Percentiles rank a stretch among this genome's conserved stretches.
Conservation (phyloP, 179 eudicot genomes). For the Silene noctiflora region DNA sequence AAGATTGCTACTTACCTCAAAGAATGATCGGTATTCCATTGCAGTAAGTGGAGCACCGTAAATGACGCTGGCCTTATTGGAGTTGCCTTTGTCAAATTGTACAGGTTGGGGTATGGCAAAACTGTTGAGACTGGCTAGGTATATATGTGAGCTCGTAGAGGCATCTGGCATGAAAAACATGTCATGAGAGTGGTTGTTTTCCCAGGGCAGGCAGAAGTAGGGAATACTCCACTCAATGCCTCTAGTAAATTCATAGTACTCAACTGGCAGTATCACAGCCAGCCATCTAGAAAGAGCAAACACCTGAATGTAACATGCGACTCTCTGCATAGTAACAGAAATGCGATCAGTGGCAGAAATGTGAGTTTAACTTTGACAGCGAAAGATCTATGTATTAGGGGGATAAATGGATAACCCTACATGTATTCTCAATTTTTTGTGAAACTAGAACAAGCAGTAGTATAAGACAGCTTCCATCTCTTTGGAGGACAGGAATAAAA, state of each 20-base stretch:
- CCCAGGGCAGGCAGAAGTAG: slow-evolving; percentile 82
- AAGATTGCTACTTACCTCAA: slow-evolving; percentile 49
- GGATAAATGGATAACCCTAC: neutral
- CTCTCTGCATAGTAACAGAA: slow-evolving; percentile 49
- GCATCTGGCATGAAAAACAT: slow-evolving; percentile 39
- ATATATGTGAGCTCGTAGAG: slow-evolving; percentile 36
- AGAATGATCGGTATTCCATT: slow-evolving; percentile 60
- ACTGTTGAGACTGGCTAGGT: slow-evolving; percentile 24
- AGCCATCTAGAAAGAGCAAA: slow-evolving; percentile 87
- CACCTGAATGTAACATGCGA: slow-evolving; percentile 81
- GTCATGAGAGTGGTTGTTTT: slow-evolving; percentile 32
- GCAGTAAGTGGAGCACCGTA: slow-evolving; percentile 74
- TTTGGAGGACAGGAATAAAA: neutral
- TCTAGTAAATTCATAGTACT: slow-evolving; percentile 71
- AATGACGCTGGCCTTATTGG: slow-evolving; percentile 38
- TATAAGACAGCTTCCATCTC: too few species aligned
- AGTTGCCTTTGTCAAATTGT: slow-evolving; percentile 24
- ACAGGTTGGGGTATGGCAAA: slow-evolving; percentile 26
- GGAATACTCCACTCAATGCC: slow-evolving; percentile 89
- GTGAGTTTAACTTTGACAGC: slow-evolving; percentile 3
- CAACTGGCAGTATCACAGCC: slow-evolving; percentile 64
- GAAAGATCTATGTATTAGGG: neutral
- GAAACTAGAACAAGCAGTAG: too few species aligned
- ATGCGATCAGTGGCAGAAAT: neutral
- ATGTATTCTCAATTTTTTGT: too few species aligned